Base-by-base conservation (phyloP, 2,329 filamentous ascomycete species). In the Fusarium ambrosium region DNA sequence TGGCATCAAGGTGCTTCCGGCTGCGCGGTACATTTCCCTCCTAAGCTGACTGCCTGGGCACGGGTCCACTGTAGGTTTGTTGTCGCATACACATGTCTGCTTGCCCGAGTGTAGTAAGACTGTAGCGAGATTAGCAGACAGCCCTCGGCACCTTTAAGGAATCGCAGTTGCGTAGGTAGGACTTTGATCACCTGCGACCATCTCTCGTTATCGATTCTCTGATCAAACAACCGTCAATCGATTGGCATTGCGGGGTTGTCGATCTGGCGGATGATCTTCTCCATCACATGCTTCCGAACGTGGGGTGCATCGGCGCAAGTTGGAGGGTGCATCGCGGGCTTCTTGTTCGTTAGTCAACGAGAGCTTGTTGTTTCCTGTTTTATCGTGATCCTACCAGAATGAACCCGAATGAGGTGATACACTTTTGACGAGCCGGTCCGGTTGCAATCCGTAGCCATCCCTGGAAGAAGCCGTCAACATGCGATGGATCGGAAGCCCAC, bases 181-280 rank as follows among this genome's bases (percentile, higher is more conserved):
- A 59, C 34, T 60, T 18, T 20, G 45, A 45, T 48, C 37, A 62
- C 18, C 61, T 53, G 48, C 51, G n/a, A 20, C 20, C 24, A 32
- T 20, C n/a, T 34, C 32, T 59, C 13, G 39, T 36, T 39, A n/a
- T 48, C 41, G 24, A 56, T 39, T 66, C 64, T 56, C 43, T 45
- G 43, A 45, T 45, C 43, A 60, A 58, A 32, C 37, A 34, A 55
- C 64, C 48, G 45, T 29, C 63, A 39, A 59, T 73, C 20, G 63
- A 56, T 68, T 67, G 43, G 62, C 66, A 65, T 70, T 78, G 76
- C 70, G 76, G 76, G 76, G 76, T 75, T 60, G 74, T 75, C 76
- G 74, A 78, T 78, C 76, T 66, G 68, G 76, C 69, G 75, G 71
- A 56, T 70, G 76, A 72, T 72, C 67, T 72, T 63, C 68, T 74